Conservation (phyloP, 192 early-diverging fungal species). For the Mortierella alpina region DNA sequence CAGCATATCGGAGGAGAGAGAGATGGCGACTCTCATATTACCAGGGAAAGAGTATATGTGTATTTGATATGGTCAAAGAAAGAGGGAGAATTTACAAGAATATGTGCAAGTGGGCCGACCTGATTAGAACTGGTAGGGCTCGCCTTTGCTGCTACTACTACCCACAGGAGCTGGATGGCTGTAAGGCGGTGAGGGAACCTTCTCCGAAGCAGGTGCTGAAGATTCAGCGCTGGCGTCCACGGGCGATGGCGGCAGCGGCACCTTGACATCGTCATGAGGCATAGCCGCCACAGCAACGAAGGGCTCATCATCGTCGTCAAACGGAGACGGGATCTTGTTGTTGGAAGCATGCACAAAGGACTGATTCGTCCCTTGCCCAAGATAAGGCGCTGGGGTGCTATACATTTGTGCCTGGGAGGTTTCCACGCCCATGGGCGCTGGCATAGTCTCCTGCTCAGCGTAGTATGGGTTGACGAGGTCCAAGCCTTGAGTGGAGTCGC, state of each 20-base stretch:
- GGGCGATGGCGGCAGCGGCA: constrained; percentile 13
- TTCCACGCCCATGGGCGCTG: not conserved
- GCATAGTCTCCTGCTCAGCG: constrained; percentile 33
- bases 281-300: not conserved
- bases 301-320: constrained; percentile 22
- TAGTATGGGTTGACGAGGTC: constrained; percentile 46
- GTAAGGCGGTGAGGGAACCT: not conserved
- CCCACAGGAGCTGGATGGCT: not conserved
- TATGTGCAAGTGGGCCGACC: not conserved
- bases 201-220: not conserved
- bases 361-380: constrained; percentile 4
- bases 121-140: constrained; percentile 8
- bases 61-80: not conserved
- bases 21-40: not conserved
- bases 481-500: constrained; percentile 23
- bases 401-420: not conserved
- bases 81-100: not conserved
- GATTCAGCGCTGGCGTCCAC: not conserved
- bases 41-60: not conserved
- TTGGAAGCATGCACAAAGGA: constrained; percentile 34
- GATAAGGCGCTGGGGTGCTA: too few species aligned
- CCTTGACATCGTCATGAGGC: constrained; percentile 13
- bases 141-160: not conserved
- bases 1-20: not conserved
- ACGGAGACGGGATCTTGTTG: constrained; percentile 38